Base-by-base conservation (phyloP, 2,329 filamentous ascomycete genomes). In the Tricladium varicosporioides region DNA sequence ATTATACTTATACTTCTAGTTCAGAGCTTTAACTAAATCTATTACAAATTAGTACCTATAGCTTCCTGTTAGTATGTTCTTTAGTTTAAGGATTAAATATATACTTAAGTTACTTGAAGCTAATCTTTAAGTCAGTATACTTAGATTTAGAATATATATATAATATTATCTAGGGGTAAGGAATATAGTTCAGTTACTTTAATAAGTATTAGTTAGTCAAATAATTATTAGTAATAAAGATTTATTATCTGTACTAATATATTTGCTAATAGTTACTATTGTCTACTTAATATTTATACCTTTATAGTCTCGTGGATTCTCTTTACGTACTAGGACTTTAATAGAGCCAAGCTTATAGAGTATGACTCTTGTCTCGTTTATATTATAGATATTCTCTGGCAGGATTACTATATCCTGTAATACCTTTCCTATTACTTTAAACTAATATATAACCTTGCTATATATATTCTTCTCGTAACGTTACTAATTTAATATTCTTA, bases 21-120 rank as follows among this genome's bases (percentile, higher is more conserved):
- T n/a, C n/a, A n/a, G n/a, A n/a, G n/a, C n/a, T n/a, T n/a, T n/a
- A n/a, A n/a, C n/a, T n/a, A n/a, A n/a, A 27, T n/a, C 44, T 11
- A 47, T 74, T 65, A 19, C 58, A 67, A 11, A 72, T 69, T 14
- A 72, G 62, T 7, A 71, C 49, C 1, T 69, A 16, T 56, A 62
- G 69, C 54, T 64, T 69, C 9, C 60, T 32, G 15, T 70, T 60
- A 49, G 69, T 70, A 51, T 48, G 53, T 48, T 53, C 60, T 60
- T 63, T 66, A 5, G 68, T 73, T 59, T 69, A 45, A 11, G 67
- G 69, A 56, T 73, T 58, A 60, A 72, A 73, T 5, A 73, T 59
- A 43, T 51, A 59, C 51, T 54, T 68, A 5, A 72, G 57, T 70
- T 63, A 73, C 54, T 72, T 55, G 14, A 72, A 60, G 59, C 67